Evolutionary conservation across 345 rosid species (phyloP).

Genomic region (Triadica sebifera): DNA sequence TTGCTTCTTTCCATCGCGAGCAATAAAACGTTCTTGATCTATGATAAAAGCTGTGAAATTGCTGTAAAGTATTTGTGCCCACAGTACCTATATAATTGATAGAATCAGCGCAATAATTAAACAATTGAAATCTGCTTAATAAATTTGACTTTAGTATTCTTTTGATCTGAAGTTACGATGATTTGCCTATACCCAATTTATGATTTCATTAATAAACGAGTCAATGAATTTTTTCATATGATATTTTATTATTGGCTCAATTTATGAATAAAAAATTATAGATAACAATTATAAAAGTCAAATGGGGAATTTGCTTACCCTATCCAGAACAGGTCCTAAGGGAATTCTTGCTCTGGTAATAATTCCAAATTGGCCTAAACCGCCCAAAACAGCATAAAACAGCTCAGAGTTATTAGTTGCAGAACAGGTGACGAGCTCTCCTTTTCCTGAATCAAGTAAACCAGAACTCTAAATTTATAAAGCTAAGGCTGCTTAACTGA

Average conservation of each 20-base stretch:
- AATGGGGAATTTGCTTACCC: constrained; percentile 1
- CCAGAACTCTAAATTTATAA: background rate
- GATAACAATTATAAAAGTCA: too few species aligned
- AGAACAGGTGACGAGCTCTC: constrained; percentile 26
- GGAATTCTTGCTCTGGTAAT: constrained; percentile 29
- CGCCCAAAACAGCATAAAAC: constrained; percentile 23
- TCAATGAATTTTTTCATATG: too few species aligned
- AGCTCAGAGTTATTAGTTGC: constrained; percentile 15
- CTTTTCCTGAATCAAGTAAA: constrained; percentile 19
- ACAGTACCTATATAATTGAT: constrained; percentile 14
- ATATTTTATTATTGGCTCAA: too few species aligned
- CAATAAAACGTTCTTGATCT: constrained; percentile 23
- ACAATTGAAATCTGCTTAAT: too few species aligned
- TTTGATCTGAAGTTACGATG: too few species aligned
- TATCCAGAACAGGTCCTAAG: constrained; percentile 4
- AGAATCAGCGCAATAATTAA: too few species aligned
- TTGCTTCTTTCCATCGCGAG: background rate
- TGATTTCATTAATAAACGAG: too few species aligned
- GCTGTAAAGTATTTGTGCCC: constrained; percentile 23
- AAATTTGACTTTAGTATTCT: too few species aligned
- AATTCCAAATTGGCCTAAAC: constrained; percentile 28
- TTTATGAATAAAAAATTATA: too few species aligned
- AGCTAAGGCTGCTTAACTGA: too few species aligned
- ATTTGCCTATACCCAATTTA: too few species aligned
- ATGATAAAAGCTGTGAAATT: constrained; percentile 17